These are phyloP conservation scores for Colletotrichum noveboracense DNA, from an alignment of 2,329 filamentous ascomycete genomes.

Conservation along the genomic window DNA sequence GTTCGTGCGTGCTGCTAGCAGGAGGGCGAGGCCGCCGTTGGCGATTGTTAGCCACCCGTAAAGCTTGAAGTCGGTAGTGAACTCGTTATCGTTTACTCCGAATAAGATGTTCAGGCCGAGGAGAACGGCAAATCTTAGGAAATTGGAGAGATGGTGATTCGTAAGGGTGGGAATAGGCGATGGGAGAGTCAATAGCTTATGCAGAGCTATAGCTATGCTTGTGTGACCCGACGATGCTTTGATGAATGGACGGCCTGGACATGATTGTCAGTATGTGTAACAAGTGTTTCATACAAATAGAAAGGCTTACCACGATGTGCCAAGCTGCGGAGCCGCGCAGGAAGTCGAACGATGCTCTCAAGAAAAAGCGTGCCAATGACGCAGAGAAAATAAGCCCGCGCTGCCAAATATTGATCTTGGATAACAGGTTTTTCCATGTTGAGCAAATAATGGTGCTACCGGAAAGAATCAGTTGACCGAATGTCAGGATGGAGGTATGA, in stretches of 20 bases:
- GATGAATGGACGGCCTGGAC: background rate
- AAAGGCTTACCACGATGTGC: background rate
- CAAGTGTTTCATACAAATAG: rapidly evolving
- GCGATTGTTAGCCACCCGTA: background rate
- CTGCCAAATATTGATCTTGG: background rate
- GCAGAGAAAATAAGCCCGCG: background rate
- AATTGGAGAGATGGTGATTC: background rate
- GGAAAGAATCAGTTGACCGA: no score
- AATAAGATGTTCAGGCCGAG: background rate
- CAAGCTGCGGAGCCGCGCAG: background rate
- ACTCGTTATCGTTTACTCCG: background rate
- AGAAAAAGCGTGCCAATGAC: background rate
- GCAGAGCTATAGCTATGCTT: background rate
- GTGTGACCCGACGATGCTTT: background rate
- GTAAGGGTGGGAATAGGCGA: background rate
- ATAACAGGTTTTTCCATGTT: background rate
- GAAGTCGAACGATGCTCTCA: background rate
- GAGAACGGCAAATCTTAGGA: background rate
- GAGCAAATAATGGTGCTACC: background rate
- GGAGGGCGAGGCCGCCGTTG: background rate
- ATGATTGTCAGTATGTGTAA: background rate
- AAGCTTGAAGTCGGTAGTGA: background rate
- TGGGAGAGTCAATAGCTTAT: background rate
- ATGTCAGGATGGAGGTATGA: no score
- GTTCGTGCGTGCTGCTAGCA: background rate